phyloP scores from a whole-genome alignment of 2,329 filamentous ascomycete genomes.

The Scedosporium minutisporum region DNA sequence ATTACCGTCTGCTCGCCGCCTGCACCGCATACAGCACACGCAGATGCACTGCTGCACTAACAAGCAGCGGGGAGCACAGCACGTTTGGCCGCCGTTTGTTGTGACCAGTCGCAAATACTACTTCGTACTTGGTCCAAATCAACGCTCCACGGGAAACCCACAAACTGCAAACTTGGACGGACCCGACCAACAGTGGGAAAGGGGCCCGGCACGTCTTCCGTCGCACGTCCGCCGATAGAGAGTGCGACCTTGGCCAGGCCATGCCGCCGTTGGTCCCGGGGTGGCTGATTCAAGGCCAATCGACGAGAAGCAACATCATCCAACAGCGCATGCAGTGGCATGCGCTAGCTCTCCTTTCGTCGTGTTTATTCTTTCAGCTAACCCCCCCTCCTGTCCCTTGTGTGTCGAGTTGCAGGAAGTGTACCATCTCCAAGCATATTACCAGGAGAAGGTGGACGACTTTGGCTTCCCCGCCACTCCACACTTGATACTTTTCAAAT shows the following conservation, averaged over 20 bases:
- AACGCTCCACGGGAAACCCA: no score
- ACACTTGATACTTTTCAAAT: neutral
- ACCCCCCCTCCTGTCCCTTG: neutral
- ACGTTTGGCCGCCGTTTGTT: no score
- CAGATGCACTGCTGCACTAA: neutral
- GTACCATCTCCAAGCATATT: neutral
- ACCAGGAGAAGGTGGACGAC: neutral
- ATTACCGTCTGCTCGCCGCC: no score
- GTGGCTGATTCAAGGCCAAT: neutral
- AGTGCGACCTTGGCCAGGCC: no score
- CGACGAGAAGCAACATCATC: neutral
- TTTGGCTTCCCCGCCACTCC: neutral
- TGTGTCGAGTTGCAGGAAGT: neutral
- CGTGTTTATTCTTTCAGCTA: neutral
- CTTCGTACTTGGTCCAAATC: no score
- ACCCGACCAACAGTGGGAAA: no score
- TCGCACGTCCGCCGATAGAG: no score
- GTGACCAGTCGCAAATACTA: no score
- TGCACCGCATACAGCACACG: no score
- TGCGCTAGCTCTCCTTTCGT: neutral
- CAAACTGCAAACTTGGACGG: no score
- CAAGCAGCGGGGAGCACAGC: neutral
- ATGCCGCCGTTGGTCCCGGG: neutral
- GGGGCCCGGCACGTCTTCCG: no score
- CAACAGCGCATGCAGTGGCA: neutral